Conservation (phyloP, 2,329 filamentous ascomycete genomes). For the Elsinoe australis region DNA sequence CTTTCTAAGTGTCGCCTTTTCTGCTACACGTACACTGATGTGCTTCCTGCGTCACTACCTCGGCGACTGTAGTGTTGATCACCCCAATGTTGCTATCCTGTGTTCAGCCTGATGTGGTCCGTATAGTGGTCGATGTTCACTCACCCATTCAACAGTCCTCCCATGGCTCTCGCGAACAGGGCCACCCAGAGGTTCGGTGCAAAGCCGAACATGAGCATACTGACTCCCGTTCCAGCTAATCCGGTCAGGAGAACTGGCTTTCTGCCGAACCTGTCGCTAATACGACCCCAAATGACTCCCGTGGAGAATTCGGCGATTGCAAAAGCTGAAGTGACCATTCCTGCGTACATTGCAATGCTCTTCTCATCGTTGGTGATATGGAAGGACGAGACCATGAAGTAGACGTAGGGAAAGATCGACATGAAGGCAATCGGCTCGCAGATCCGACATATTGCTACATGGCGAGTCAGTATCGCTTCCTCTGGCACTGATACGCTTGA, state of each 20-base stretch:
- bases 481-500: not conserved
- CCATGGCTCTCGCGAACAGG: constrained; percentile 77
- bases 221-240: constrained; percentile 82
- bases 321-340: constrained; percentile 93
- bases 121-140: constrained; percentile 29
- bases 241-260: constrained; percentile 88
- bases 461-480: not conserved
- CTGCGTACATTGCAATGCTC: constrained; percentile 83
- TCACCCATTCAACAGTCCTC: constrained; percentile 86
- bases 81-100: constrained; percentile 76
- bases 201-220: constrained; percentile 89
- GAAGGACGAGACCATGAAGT: constrained; percentile 94
- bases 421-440: constrained; percentile 99
- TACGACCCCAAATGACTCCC: constrained; percentile 82
- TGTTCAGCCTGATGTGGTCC: constrained; percentile 2
- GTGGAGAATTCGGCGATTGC: constrained; percentile 93
- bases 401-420: constrained; percentile 98
- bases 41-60: constrained; percentile 85
- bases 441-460: constrained; percentile 77
- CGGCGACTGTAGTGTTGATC: constrained; percentile 87
- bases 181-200: constrained; percentile 73
- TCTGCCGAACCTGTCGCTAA: constrained; percentile 85
- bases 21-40: constrained; percentile 64
- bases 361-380: constrained; percentile 69
- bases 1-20: too few relatives aligned